Conservation (phyloP, 768 basidiomycete species). For the Thelephora aurantiotincta region DNA sequence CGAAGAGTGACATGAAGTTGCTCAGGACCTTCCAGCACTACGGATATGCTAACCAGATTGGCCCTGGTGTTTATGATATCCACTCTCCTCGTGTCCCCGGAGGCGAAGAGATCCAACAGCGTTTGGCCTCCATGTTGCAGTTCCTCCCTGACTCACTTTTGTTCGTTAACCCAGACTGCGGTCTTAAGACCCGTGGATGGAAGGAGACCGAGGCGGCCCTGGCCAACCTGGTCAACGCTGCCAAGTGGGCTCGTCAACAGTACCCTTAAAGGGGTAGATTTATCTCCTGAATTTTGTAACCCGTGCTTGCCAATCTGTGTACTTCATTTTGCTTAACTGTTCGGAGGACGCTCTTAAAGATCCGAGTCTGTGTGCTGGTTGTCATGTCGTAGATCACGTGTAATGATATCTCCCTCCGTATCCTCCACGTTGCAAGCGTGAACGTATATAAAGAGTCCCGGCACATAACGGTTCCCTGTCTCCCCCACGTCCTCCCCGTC, state of each 20-base stretch:
- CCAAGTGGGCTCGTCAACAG: constrained; percentile 82
- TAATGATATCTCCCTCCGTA: no score
- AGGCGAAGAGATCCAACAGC: constrained; percentile 88
- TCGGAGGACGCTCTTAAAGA: no score
- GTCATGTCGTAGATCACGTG: no score
- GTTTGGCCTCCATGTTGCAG: constrained; percentile 70
- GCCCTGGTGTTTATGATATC: constrained; percentile 97
- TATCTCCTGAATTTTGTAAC: no score
- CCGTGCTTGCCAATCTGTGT: no score
- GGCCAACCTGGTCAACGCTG: constrained; percentile 77
- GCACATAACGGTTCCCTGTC: neutral
- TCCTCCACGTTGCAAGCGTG: no score
- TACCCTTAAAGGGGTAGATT: constrained; percentile 40
- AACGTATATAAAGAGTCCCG: no score
- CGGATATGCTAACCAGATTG: constrained; percentile 94
- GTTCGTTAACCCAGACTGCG: constrained; percentile 96
- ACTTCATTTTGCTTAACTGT: no score
- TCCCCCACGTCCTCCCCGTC: constrained; percentile 10
- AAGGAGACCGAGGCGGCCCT: constrained; percentile 91
- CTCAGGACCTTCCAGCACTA: constrained; percentile 89
- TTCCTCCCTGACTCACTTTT: constrained; percentile 72
- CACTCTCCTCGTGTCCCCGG: constrained; percentile 97
- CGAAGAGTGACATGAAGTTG: constrained; percentile 97
- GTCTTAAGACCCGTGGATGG: constrained; percentile 98
- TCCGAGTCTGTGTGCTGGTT: no score